Conservation (phyloP, 2,329 filamentous ascomycete genomes). For the Fonsecaea erecta region DNA sequence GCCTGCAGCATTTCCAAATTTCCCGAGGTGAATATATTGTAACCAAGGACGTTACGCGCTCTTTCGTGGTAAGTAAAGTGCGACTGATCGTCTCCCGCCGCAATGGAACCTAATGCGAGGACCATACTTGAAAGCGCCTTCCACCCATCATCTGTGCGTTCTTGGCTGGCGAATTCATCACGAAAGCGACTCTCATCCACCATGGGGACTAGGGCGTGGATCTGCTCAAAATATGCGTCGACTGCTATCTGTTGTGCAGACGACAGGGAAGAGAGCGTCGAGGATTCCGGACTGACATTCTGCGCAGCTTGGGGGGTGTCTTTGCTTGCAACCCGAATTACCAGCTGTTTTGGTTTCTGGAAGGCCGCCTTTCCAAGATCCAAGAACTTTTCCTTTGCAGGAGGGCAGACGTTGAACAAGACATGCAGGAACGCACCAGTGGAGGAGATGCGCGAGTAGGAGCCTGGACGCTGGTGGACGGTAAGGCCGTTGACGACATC, state of each 20-base stretch:
- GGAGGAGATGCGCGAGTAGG: conserved; percentile 6
- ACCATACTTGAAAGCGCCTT: conserved; percentile 75
- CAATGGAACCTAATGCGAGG: conserved; percentile 73
- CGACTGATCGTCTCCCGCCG: conserved; percentile 64
- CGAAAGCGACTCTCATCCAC: conserved; percentile 72
- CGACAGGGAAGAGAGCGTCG: background rate
- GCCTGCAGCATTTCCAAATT: conserved; percentile 33
- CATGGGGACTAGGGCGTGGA: conserved; percentile 73
- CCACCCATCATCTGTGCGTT: conserved; percentile 71
- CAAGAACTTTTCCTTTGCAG: conserved; percentile 12
- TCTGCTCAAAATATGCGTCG: conserved; percentile 73
- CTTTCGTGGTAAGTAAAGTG: conserved; percentile 72
- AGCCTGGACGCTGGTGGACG: conserved; percentile 1
- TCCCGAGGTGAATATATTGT: conserved; percentile 29
- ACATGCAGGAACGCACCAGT: conserved; percentile 4
- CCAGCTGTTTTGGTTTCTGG: background rate
- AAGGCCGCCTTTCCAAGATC: conserved; percentile 1
- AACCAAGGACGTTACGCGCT: conserved; percentile 44
- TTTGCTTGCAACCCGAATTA: background rate
- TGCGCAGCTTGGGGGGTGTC: background rate
- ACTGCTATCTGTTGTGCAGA: conserved; percentile 41
- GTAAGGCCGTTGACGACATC: conserved; percentile 16
- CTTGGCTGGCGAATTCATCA: conserved; percentile 64
- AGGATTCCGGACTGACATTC: background rate
- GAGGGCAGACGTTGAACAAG: conserved; percentile 7